Base-by-base conservation (phyloP, 176 grass and related monocot species). In the Phoenix dactylifera region DNA sequence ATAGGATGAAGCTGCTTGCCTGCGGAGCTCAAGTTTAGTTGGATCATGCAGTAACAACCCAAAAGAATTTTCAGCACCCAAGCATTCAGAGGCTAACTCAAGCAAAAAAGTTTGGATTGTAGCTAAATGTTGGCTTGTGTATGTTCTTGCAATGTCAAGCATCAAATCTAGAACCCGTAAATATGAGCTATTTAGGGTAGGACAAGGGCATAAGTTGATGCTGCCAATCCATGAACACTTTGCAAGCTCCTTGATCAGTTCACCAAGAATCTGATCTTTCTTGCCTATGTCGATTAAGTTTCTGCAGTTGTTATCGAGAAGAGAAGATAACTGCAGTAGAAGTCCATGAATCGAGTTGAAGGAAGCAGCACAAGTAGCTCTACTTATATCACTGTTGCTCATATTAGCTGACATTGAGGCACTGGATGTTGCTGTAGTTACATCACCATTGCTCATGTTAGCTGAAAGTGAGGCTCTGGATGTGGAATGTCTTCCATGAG, bases 311-410 rank as follows among this genome's bases (percentile, higher is more conserved):
- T 72, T 74, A 73, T 88, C 84, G 4, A 97, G 81, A 77, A 97
- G 84, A 69, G 92, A 75, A 72, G 71, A 79, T 16, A 97, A 64
- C 74, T 88, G 87, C 70, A 97, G 80, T 70, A 97, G 67, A 72
- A 91, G 84, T 48, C 92, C 92, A 68, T 91, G 92, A 57, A 91
- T 85, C 53, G 80, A 74, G 75, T 97, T 97, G 67, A 97, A 97
- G 69, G 80, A 85, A 68, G 68, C 60, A 51, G 30, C 70, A 26
- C 50, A 68, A 44, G 18, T 3, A 14, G 24, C 15, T 35, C 26
- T 6, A 62, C 28, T 30, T 77, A 30, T 48, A 77, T 66, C 65
- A 62, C 72, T 64, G 66, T 88, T 83, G 63, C 56, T 60, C 28
- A 63, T 74, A 49, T 62, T 75, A 72, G 58, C 48, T 72, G 78